phyloP scores from a whole-genome alignment of 768 basidiomycete genomes.

The Mycena venus region DNA sequence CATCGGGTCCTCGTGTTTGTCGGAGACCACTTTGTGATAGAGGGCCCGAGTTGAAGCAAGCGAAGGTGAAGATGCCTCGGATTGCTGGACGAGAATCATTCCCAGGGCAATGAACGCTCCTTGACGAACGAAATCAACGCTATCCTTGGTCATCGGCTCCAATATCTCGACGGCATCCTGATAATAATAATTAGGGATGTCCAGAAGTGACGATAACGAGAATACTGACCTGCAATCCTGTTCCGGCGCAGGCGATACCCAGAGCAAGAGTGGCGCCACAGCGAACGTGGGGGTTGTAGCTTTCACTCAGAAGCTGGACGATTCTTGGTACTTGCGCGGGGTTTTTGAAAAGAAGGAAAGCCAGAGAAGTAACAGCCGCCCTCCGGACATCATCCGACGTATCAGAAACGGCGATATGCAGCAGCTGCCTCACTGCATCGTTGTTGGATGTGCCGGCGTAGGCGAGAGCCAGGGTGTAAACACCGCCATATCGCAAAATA shows the following conservation, averaged over 20 bases:
- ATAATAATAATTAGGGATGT: slow-evolving; percentile 10
- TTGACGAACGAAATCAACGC: slow-evolving; percentile 98
- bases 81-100: slow-evolving; percentile 97
- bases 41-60: slow-evolving; percentile 84
- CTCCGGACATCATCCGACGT: slow-evolving; percentile 97
- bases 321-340: slow-evolving; percentile 96
- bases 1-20: slow-evolving; percentile 99
- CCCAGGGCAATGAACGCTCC: slow-evolving; percentile 96
- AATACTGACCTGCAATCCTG: slow-evolving; percentile 84
- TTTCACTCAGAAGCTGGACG: slow-evolving; percentile 96
- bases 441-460: slow-evolving; percentile 98
- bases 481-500: slow-evolving; percentile 96
- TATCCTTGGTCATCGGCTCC: slow-evolving; percentile 98
- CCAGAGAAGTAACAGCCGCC: slow-evolving; percentile 95
- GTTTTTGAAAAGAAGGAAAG: slow-evolving; percentile 97
- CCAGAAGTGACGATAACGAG: background rate
- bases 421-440: slow-evolving; percentile 87
- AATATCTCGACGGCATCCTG: slow-evolving; percentile 97
- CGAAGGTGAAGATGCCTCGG: slow-evolving; percentile 89
- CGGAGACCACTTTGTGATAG: slow-evolving; percentile 89
- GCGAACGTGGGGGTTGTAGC: slow-evolving; percentile 98
- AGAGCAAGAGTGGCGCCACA: slow-evolving; percentile 97
- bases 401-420: slow-evolving; percentile 98
- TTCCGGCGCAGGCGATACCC: slow-evolving; percentile 97
- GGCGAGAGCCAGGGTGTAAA: slow-evolving; percentile 95